Conservation (phyloP, 345 rosid species). For the Aurinia saxatilis region DNA sequence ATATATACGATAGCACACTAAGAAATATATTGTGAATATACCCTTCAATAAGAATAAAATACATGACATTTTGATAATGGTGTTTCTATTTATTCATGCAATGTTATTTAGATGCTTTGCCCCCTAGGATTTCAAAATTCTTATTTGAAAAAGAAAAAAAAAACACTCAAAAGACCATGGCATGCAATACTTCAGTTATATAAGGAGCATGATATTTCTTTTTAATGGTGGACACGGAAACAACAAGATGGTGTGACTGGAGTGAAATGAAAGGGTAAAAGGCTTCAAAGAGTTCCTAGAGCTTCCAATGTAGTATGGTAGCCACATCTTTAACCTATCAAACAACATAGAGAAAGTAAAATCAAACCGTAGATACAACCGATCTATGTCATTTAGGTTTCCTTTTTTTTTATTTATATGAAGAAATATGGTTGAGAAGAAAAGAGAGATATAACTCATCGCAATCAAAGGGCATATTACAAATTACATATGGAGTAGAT, state of each 20-base stretch:
- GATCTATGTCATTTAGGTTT: background rate
- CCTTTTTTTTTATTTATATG: conserved; percentile 1
- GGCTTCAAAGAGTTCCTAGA: conserved; percentile 42
- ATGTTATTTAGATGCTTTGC: too few relatives aligned
- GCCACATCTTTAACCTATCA: conserved; percentile 99
- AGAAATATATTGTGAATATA: too few relatives aligned
- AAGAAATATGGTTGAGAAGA: conserved; percentile 10
- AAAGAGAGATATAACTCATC: conserved; percentile 12
- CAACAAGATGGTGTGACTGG: conserved; percentile 19
- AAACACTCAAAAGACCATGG: background rate
- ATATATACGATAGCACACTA: too few relatives aligned
- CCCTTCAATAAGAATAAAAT: too few relatives aligned
- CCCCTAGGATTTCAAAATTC: too few relatives aligned
- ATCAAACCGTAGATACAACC: conserved; percentile 34
- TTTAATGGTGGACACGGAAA: conserved; percentile 22
- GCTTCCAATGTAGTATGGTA: conserved; percentile 98
- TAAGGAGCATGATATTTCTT: conserved; percentile 16
- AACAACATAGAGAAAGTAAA: conserved; percentile 30
- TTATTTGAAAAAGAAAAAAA: too few relatives aligned
- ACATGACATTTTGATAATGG: too few relatives aligned
- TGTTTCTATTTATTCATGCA: too few relatives aligned
- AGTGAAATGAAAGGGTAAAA: conserved; percentile 23
- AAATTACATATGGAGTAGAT: conserved; percentile 12
- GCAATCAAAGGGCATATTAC: conserved; percentile 29
- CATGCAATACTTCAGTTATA: too few relatives aligned